These are phyloP conservation scores for Chaetomium olivaceum DNA, from an alignment of 2,329 filamentous ascomycete genomes.

Conservation along the genomic window DNA sequence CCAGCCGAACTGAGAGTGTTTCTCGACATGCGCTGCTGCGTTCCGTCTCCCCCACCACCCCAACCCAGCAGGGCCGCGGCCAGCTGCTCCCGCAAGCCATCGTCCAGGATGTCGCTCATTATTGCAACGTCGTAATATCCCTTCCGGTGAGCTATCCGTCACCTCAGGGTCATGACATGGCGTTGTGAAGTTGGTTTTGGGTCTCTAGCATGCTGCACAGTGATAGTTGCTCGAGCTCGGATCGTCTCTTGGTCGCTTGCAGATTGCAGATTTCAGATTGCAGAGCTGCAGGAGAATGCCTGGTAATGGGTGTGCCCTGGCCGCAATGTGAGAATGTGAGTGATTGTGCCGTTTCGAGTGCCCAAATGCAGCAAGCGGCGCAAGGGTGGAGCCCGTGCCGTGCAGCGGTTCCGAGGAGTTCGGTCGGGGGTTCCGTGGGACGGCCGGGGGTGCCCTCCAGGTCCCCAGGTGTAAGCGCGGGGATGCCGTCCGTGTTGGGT, in stretches of 20 bases:
- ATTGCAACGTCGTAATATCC: conserved; percentile 30
- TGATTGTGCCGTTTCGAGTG: background rate
- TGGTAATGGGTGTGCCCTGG: background rate
- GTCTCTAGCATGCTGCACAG: conserved; percentile 13
- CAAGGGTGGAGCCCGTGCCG: conserved; percentile 11
- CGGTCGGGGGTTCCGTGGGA: background rate
- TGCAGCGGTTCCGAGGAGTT: conserved; percentile 10
- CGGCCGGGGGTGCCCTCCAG: background rate
- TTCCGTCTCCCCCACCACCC: conserved; percentile 12
- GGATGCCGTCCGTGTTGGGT: background rate
- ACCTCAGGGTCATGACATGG: conserved; percentile 20
- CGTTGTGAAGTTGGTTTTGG: conserved; percentile 2
- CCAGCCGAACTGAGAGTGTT: conserved; percentile 1
- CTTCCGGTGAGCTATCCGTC: conserved; percentile 2
- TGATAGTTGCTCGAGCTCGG: background rate
- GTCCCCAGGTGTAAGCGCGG: background rate
- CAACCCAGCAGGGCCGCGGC: conserved; percentile 21
- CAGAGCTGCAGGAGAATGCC: background rate
- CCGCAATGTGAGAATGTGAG: background rate
- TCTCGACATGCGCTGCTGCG: background rate
- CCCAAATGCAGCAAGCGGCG: background rate
- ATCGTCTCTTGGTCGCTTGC: background rate
- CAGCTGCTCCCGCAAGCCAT: conserved; percentile 22
- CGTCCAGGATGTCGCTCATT: conserved; percentile 24
- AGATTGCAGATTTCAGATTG: background rate